Evolutionary conservation across 2,329 filamentous ascomycete genomes (phyloP), one percentile per base, ranked within the genome.

Genomic region (Thelonectria rubi): DNA sequence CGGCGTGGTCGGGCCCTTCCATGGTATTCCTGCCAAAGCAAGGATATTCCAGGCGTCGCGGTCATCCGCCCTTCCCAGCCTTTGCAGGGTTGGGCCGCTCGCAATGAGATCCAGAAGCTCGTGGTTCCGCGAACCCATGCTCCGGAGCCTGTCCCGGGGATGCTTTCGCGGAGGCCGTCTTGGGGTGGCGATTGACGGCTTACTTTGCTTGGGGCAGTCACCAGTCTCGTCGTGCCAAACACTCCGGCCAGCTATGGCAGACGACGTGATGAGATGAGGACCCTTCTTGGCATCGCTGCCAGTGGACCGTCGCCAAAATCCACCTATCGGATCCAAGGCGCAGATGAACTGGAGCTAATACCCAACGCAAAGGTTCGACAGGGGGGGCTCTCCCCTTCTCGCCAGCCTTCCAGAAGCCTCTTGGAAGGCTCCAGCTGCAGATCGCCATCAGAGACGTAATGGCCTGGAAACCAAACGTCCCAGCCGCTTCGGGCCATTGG

Each of bases 281-380:
- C 67, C 64, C 63, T 71, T 69, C 65, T 65, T 72, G 68, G 62
- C 68, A 63, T 61, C 53, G 47, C 15, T 30, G 26, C 14, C n/a
- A 45, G 64, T 70, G 70, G 70, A 63, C 30, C 51, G n/a, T 32
- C 26, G 39, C 48, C 34, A 55, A 61, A 65, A 37, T 64, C 70
- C 67, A 71, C 70, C 70, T 72, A 72, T 72, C 70, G 68, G 68
- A 58, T 70, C 40, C 51, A 34, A 43, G 53, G 34, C 37, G 50
- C 45, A 52, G n/a, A 37, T 55, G 43, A 34, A 21, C 24, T 53
- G 39, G 47, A 53, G 55, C 58, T 45, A 57, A 39, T 54, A 51
- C 56, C 63, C 67, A 64, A 60, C 46, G 49, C 52, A 46, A 50
- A 60, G 58, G 60, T 63, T 65, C 57, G 45, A 37, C 61, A 17